phyloP scores from a whole-genome alignment of 768 basidiomycete genomes.

The Termitomyces sp. region DNA sequence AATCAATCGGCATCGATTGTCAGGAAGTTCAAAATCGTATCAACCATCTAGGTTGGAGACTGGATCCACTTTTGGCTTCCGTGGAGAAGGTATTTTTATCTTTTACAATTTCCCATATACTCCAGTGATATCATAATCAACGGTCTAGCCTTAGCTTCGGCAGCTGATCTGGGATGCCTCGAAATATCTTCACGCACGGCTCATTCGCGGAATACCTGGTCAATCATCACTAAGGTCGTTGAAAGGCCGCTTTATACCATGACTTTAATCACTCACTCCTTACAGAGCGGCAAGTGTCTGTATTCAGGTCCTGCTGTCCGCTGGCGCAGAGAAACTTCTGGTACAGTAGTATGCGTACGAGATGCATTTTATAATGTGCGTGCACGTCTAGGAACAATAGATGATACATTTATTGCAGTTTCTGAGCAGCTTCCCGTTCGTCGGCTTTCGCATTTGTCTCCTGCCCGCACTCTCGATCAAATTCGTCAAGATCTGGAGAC shows the following conservation, averaged over 20 bases:
- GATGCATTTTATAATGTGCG: constrained; percentile 89
- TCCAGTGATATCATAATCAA: not conserved
- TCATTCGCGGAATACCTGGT: constrained; percentile 60
- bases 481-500: constrained; percentile 69
- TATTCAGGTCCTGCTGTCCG: constrained; percentile 71
- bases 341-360: constrained; percentile 78
- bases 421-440: constrained; percentile 71
- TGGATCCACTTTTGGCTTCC: constrained; percentile 76
- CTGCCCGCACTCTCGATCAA: constrained; percentile 54
- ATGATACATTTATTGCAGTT: not conserved
- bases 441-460: constrained; percentile 59
- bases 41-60: constrained; percentile 40
- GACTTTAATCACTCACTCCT: not conserved
- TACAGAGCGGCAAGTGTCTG: constrained; percentile 57
- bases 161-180: constrained; percentile 70
- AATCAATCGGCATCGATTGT: not conserved
- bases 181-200: constrained; percentile 79
- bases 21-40: constrained; percentile 75
- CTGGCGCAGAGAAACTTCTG: constrained; percentile 66
- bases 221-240: constrained; percentile 70
- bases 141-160: constrained; percentile 70
- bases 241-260: not conserved
- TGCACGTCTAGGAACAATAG: constrained; percentile 6
- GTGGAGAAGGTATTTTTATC: constrained; percentile 75
- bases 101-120: not conserved